These are phyloP conservation scores for Zelonia costaricensis DNA, from an alignment of 208 protist genomes.

Conservation along the genomic window DNA sequence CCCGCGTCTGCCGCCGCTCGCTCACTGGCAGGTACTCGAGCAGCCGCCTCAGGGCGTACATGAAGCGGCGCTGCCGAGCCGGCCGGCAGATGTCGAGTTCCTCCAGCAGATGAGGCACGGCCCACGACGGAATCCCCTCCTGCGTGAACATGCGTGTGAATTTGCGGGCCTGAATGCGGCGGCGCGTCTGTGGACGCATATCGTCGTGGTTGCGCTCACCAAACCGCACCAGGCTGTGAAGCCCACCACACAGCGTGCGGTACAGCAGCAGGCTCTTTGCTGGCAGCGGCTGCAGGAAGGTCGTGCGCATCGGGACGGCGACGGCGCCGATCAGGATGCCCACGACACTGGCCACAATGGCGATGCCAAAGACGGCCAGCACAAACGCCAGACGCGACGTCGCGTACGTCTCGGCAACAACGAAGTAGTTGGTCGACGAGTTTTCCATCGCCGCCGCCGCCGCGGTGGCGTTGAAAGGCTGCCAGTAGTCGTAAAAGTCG, in stretches of 20 bases:
- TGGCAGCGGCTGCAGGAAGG: constrained; percentile 48
- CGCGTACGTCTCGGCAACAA: constrained; percentile 24
- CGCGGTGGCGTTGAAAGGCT: constrained; percentile 42
- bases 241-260: constrained; percentile 54
- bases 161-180: constrained; percentile 55
- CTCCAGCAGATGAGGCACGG: constrained; percentile 76
- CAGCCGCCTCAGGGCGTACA: constrained; percentile 66
- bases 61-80: constrained; percentile 61
- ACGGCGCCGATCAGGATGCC: constrained; percentile 55
- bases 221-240: constrained; percentile 40
- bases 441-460: constrained; percentile 32
- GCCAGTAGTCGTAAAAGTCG: constrained; percentile 34
- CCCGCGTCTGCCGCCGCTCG: constrained; percentile 44
- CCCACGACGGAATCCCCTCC: constrained; percentile 68
- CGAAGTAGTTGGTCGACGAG: constrained; percentile 1
- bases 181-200: constrained; percentile 67
- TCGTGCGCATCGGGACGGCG: constrained; percentile 53
- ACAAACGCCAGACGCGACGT: constrained; percentile 44
- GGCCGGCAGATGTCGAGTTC: constrained; percentile 73
- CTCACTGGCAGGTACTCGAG: constrained; percentile 67
- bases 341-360: constrained; percentile 36
- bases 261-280: constrained; percentile 54
- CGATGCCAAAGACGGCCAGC: constrained; percentile 54
- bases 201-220: constrained; percentile 63
- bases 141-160: constrained; percentile 57